These are phyloP conservation scores for Blastocystis sp. DNA, from an alignment of 352 stramenopile species.

Conservation along the genomic window DNA sequence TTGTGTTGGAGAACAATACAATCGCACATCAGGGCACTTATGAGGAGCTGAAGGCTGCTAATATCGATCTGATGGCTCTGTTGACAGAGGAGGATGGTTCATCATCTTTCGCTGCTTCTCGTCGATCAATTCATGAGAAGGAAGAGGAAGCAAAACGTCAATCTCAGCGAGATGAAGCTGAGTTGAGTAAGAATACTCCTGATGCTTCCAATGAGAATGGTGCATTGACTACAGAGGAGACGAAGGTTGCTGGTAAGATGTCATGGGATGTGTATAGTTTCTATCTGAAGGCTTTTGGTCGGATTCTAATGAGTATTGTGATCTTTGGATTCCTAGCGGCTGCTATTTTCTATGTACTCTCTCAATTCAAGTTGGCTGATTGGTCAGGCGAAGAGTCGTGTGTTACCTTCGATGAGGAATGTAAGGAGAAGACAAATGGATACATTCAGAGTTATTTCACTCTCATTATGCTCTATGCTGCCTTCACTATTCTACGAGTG, in stretches of 20 bases:
- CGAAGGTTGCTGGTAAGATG: constrained; percentile 5
- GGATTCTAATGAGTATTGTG: not conserved
- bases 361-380: constrained; percentile 2
- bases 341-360: not conserved
- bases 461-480: constrained; percentile 60
- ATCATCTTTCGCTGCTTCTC: not conserved
- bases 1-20: constrained; percentile 65
- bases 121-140: not conserved
- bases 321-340: not conserved
- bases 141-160: not conserved
- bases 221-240: not conserved
- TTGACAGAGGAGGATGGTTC: constrained; percentile 66
- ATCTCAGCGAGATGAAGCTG: not conserved
- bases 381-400: constrained; percentile 13
- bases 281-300: constrained; percentile 49
- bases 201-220: not conserved
- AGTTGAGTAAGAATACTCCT: not conserved
- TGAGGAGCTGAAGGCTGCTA: constrained; percentile 66
- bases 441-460: not conserved
- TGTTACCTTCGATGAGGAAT: not conserved
- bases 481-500: constrained; percentile 71
- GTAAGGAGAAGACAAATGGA: not conserved
- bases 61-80: constrained; percentile 69
- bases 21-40: constrained; percentile 75
- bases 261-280: constrained; percentile 25